phyloP scores from a whole-genome alignment of 371 early-diverging fungal genomes.

The Mortierella polycephala region DNA sequence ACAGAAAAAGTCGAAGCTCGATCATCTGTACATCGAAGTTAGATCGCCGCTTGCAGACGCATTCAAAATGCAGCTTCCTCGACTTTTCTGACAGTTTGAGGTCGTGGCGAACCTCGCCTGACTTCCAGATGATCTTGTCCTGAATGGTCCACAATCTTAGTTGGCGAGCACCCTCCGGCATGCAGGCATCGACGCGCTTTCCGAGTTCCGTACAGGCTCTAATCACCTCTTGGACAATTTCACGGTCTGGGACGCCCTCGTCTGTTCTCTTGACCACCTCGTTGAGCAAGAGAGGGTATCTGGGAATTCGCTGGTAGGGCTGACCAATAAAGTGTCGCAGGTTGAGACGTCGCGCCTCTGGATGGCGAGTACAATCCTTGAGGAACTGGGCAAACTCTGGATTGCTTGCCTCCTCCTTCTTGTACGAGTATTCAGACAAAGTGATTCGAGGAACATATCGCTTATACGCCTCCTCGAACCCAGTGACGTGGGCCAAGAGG shows the following conservation, averaged over 20 bases:
- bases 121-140: constrained; percentile 63
- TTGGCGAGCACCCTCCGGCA: constrained; percentile 82
- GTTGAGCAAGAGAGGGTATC: constrained; percentile 87
- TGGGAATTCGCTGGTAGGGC: constrained; percentile 89
- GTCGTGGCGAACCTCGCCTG: constrained; percentile 65
- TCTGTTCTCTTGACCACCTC: constrained; percentile 87
- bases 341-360: constrained; percentile 84
- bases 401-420: constrained; percentile 79
- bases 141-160: constrained; percentile 68
- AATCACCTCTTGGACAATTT: constrained; percentile 69
- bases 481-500: constrained; percentile 74
- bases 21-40: constrained; percentile 71
- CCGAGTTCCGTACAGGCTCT: constrained; percentile 73
- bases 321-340: constrained; percentile 85
- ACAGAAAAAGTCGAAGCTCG: constrained; percentile 81
- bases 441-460: constrained; percentile 89
- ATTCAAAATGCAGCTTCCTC: constrained; percentile 81
- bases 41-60: constrained; percentile 76
- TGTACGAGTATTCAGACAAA: constrained; percentile 81
- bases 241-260: constrained; percentile 80
- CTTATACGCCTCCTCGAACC: constrained; percentile 80
- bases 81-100: constrained; percentile 73
- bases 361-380: constrained; percentile 75
- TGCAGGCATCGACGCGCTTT: constrained; percentile 76
- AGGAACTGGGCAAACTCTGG: constrained; percentile 78